A percentile compares a stretch with the other conserved stretches of the same genome.
phyloP scores from a whole-genome alignment of 2,329 filamentous ascomycete species.

The Capronia epimyces region DNA sequence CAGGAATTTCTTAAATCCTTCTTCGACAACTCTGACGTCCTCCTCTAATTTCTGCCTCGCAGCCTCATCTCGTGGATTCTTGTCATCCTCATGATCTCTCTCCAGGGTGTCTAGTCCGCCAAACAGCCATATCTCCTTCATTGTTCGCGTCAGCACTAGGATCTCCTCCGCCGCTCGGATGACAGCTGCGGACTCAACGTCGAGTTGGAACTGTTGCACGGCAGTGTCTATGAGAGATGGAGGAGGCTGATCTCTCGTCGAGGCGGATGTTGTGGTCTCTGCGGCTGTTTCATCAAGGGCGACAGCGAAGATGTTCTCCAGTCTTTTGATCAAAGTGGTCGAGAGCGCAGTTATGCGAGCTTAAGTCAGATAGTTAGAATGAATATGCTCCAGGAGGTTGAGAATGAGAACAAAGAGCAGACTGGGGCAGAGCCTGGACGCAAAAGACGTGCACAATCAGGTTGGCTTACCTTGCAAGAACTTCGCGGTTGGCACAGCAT shows the following conservation, averaged over 20 bases:
- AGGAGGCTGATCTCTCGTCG: slow-evolving; percentile 4
- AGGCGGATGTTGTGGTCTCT: slow-evolving; percentile 1
- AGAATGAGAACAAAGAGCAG: not conserved
- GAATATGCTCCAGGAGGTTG: not conserved
- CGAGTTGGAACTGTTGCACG: slow-evolving; percentile 53
- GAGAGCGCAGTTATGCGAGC: slow-evolving; percentile 25
- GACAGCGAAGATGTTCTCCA: slow-evolving; percentile 26
- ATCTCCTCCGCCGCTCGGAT: slow-evolving; percentile 59
- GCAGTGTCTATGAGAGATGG: slow-evolving; percentile 48
- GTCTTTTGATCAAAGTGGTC: slow-evolving; percentile 23
- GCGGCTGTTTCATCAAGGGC: slow-evolving; percentile 15
- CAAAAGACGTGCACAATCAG: not conserved
- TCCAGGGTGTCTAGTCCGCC: slow-evolving; percentile 57
- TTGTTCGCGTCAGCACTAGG: slow-evolving; percentile 53
- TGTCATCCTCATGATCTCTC: slow-evolving; percentile 35
- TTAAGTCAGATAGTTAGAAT: slow-evolving; percentile 7
- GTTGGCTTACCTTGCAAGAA: slow-evolving; percentile 21
- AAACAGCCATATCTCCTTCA: slow-evolving; percentile 65
- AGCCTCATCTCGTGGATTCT: slow-evolving; percentile 39
- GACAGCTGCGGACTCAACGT: slow-evolving; percentile 48
- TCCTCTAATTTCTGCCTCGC: slow-evolving; percentile 40
- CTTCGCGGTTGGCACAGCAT: slow-evolving; percentile 21
- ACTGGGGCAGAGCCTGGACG: too few species aligned
- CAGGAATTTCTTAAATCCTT: slow-evolving; percentile 21
- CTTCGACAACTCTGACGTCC: slow-evolving; percentile 42